Conservation (phyloP, 352 stramenopile genomes). For the Phytopythium chamaehyphon region DNA sequence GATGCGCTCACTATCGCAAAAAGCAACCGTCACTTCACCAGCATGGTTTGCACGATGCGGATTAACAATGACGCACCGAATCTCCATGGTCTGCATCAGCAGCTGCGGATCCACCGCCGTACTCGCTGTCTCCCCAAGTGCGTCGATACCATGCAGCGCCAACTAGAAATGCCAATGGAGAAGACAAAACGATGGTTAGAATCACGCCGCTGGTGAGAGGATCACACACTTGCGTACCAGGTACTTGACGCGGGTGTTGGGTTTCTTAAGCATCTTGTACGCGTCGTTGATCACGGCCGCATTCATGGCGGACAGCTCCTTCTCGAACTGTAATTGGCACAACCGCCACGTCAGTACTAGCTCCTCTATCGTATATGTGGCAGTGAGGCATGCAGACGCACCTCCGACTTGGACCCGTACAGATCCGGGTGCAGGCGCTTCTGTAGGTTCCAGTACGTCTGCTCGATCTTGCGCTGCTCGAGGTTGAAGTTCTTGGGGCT, state of each 20-base stretch:
- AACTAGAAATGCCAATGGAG: slow-evolving; percentile 30
- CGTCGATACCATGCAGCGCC: slow-evolving; percentile 77
- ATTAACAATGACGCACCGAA: slow-evolving; percentile 33
- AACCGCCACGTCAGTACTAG: background rate
- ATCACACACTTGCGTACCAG: slow-evolving; percentile 38
- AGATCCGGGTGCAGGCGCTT: slow-evolving; percentile 84
- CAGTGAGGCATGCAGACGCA: slow-evolving; percentile 10
- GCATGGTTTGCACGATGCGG: background rate
- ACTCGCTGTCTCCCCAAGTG: slow-evolving; percentile 66
- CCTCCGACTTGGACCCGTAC: slow-evolving; percentile 83
- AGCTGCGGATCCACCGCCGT: slow-evolving; percentile 70
- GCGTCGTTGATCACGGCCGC: slow-evolving; percentile 79
- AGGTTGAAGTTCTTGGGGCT: slow-evolving; percentile 81
- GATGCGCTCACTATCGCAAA: slow-evolving; percentile 56
- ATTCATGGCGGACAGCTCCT: slow-evolving; percentile 75
- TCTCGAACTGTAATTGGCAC: slow-evolving; percentile 48
- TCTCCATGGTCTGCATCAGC: slow-evolving; percentile 86
- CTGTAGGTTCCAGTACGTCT: slow-evolving; percentile 86
- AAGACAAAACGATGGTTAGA: background rate
- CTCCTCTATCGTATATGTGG: background rate
- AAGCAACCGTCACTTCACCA: background rate
- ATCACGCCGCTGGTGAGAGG: background rate
- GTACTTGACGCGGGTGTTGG: slow-evolving; percentile 82
- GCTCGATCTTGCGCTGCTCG: slow-evolving; percentile 76
- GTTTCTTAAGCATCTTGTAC: slow-evolving; percentile 87